Percentiles rank a stretch among this genome's conserved stretches.
Evolutionary conservation across 2,329 filamentous ascomycete species (phyloP).

Genomic region (Colletotrichum sp.): DNA sequence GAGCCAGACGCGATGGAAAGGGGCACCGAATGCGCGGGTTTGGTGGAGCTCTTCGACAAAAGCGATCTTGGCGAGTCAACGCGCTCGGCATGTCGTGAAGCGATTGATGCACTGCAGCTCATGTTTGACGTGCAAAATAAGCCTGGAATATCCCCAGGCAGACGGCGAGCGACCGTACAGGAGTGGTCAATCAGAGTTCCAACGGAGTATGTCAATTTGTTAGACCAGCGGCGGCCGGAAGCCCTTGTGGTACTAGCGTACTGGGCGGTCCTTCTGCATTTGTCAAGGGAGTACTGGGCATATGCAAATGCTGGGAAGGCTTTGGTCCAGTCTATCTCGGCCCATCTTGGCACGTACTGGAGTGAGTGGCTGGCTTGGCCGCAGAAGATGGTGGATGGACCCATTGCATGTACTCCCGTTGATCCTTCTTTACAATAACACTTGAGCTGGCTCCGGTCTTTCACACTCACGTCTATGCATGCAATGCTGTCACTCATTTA

Average conservation of each 20-base stretch:
- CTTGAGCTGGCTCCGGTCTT: neutral
- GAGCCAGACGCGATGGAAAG: neutral
- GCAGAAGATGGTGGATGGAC: neutral
- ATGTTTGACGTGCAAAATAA: slow-evolving; percentile 29
- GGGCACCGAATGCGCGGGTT: slow-evolving; percentile 29
- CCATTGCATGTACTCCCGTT: rapidly evolving
- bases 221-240: slow-evolving; percentile 41
- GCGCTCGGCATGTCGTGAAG: slow-evolving; percentile 23
- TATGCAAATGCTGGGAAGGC: slow-evolving; percentile 33
- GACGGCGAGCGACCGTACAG: slow-evolving; percentile 27
- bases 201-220: slow-evolving; percentile 36
- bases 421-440: neutral
- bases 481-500: neutral
- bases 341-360: slow-evolving; percentile 35
- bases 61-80: slow-evolving; percentile 18
- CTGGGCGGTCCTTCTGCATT: slow-evolving; percentile 47
- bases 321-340: slow-evolving; percentile 28
- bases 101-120: slow-evolving; percentile 32
- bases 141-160: neutral
- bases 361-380: slow-evolving; percentile 29
- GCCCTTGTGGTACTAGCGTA: slow-evolving; percentile 44
- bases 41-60: slow-evolving; percentile 24
- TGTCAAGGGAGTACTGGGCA: slow-evolving; percentile 36
- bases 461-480: neutral
- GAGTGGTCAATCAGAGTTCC: slow-evolving; percentile 40